A percentile compares a stretch with the other conserved stretches of the same genome.
Evolutionary conservation across 192 early-diverging fungal species (phyloP).

Genomic region (Backusella psychrophila): DNA sequence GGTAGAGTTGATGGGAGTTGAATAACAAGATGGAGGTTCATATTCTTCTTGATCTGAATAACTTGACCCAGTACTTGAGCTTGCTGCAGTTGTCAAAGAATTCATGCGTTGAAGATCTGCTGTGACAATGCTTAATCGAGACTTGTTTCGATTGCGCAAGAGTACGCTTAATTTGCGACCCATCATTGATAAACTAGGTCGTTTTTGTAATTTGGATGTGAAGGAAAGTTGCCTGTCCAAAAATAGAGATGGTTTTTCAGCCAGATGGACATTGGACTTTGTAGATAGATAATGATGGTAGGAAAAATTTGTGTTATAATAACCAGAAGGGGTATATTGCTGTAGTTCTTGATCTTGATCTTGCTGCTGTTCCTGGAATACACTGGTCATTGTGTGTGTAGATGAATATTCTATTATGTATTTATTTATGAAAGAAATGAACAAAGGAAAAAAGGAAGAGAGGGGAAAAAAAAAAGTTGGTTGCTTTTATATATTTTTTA

Average conservation of each 20-base stretch:
- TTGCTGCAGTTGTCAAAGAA: conserved; percentile 2
- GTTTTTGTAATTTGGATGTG: neutral
- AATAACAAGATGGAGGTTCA: neutral
- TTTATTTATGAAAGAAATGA: neutral
- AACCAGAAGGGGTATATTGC: neutral
- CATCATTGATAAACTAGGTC: neutral
- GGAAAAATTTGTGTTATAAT: neutral
- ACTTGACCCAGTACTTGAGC: neutral
- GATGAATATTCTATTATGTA: neutral
- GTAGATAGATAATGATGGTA: neutral
- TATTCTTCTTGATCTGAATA: neutral
- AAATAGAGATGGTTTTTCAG: neutral
- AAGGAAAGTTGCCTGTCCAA: neutral
- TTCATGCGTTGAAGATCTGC: neutral
- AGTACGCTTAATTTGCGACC: neutral
- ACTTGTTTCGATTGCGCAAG: neutral
- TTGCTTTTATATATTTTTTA: neutral
- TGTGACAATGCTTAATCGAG: neutral
- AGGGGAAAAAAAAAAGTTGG: neutral
- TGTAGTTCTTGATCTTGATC: neutral
- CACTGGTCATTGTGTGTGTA: neutral
- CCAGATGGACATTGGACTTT: neutral
- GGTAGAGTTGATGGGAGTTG: neutral
- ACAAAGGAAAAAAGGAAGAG: neutral
- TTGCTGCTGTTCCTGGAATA: neutral